Evolutionary conservation across 495 filamentous ascomycete genomes (phyloP).

Genomic region (Ramalina peruviana): DNA sequence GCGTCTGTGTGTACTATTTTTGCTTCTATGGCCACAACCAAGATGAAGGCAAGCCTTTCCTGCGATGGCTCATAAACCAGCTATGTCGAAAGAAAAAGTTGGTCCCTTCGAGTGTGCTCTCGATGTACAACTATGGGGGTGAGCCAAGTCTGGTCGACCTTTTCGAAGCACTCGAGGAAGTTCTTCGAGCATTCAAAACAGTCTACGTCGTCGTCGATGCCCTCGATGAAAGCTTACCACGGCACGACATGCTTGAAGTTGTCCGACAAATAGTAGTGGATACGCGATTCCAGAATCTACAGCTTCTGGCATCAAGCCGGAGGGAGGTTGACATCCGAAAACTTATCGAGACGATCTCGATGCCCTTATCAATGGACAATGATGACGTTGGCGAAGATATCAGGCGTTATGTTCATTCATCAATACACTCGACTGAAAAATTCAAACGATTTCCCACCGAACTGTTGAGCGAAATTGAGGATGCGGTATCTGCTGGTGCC

Average conservation of each 20-base stretch:
- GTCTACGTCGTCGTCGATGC: slow-evolving; percentile 24
- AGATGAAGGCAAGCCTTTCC: slow-evolving; percentile 15
- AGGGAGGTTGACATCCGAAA: slow-evolving; percentile 25
- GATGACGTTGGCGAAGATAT: slow-evolving; percentile 23
- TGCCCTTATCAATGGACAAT: slow-evolving; percentile 22
- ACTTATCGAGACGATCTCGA: slow-evolving; percentile 10
- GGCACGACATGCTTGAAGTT: slow-evolving; percentile 13
- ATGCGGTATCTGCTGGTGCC: slow-evolving; percentile 18
- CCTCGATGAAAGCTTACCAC: slow-evolving; percentile 19
- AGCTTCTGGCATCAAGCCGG: slow-evolving; percentile 28
- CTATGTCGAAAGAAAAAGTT: slow-evolving; percentile 18
- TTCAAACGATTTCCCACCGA: slow-evolving; percentile 13
- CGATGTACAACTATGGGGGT: neutral
- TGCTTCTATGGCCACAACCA: slow-evolving; percentile 23
- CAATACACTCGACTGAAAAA: slow-evolving; percentile 7
- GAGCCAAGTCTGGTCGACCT: neutral
- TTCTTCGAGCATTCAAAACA: slow-evolving; percentile 1
- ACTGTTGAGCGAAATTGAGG: slow-evolving; percentile 18
- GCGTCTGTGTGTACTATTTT: slow-evolving; percentile 24
- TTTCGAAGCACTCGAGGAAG: neutral
- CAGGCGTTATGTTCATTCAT: slow-evolving; percentile 15
- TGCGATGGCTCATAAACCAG: slow-evolving; percentile 19
- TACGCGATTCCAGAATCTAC: slow-evolving; percentile 21
- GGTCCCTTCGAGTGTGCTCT: slow-evolving; percentile 5
- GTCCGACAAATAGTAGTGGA: slow-evolving; percentile 18